Evolutionary conservation across 805 yeast genomes (phyloP).

Genomic region (Suhomyces faveliae): DNA sequence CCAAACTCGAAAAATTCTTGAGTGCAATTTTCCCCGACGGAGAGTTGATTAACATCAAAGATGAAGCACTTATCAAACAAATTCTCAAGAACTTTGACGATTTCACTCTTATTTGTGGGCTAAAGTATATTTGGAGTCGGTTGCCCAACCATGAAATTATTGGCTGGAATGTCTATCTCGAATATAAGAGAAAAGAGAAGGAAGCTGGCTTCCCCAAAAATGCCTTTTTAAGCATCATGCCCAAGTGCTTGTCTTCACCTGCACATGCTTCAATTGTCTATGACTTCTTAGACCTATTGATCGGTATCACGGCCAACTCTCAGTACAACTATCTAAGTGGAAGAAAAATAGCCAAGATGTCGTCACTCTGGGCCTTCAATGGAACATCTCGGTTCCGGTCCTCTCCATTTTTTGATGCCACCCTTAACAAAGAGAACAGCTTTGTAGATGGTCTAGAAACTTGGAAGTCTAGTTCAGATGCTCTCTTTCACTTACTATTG

Average conservation of each 20-base stretch:
- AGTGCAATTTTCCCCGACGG: conserved; percentile 60
- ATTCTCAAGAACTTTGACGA: conserved; percentile 54
- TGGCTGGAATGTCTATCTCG: conserved; percentile 81
- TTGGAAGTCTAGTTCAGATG: conserved; percentile 83
- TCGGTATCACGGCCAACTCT: conserved; percentile 75
- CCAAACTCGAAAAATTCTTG: conserved; percentile 56
- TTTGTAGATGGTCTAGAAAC: conserved; percentile 70
- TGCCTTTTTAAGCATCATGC: conserved; percentile 81
- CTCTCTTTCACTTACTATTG: conserved; percentile 75
- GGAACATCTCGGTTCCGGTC: conserved; percentile 29
- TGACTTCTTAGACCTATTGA: conserved; percentile 79
- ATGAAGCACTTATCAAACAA: conserved; percentile 38
- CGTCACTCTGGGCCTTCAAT: conserved; percentile 87
- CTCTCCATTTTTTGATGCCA: conserved; percentile 40
- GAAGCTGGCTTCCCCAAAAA: conserved; percentile 65
- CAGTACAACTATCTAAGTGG: conserved; percentile 77
- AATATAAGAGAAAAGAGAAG: conserved; percentile 63
- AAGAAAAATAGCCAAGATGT: conserved; percentile 73
- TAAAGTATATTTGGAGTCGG: conserved; percentile 86
- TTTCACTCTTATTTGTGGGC: conserved; percentile 66
- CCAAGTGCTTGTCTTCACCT: conserved; percentile 76
- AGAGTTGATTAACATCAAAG: conserved; percentile 32
- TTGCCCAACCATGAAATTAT: conserved; percentile 75
- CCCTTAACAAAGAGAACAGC: conserved; percentile 27
- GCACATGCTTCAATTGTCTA: conserved; percentile 88